Percentiles rank a stretch among this genome's conserved stretches.
Conservation (phyloP, 192 early-diverging fungal species). For the Dispira parvispora region DNA sequence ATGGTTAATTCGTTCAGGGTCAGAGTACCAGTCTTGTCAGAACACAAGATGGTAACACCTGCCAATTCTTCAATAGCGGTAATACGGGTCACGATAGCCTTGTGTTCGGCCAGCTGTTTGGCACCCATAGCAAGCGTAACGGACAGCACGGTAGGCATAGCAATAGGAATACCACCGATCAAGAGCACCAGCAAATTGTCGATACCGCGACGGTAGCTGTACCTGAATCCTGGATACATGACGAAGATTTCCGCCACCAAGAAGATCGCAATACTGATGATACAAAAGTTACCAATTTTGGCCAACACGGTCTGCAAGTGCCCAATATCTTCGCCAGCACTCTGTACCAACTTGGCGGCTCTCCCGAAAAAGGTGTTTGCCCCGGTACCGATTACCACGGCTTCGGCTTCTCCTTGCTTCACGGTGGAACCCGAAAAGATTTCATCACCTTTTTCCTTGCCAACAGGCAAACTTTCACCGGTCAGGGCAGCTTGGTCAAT, state of each 20-base stretch:
- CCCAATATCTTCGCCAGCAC: conserved; percentile 53
- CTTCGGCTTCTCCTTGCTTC: conserved; percentile 66
- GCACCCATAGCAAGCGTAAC: conserved; percentile 67
- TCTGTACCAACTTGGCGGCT: conserved; percentile 56
- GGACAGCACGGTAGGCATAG: conserved; percentile 62
- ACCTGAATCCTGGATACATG: conserved; percentile 50
- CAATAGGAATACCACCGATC: conserved; percentile 70
- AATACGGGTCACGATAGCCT: conserved; percentile 66
- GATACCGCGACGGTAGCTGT: conserved; percentile 56
- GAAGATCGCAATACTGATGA: conserved; percentile 54
- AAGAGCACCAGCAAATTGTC: conserved; percentile 62
- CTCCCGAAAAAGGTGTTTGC: conserved; percentile 73
- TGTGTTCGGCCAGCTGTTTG: conserved; percentile 65
- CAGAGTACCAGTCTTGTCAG: conserved; percentile 92
- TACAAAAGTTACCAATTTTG: conserved; percentile 64
- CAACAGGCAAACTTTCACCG: conserved; percentile 54
- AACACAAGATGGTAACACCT: conserved; percentile 72
- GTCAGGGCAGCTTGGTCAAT: conserved; percentile 58
- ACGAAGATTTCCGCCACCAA: conserved; percentile 49
- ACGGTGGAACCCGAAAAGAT: conserved; percentile 63
- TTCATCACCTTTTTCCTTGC: conserved; percentile 52
- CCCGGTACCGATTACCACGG: conserved; percentile 63
- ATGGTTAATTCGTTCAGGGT: conserved; percentile 73
- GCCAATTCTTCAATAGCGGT: conserved; percentile 67
- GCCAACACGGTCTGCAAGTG: conserved; percentile 57